Conservation (phyloP, 768 basidiomycete genomes). For the Nidularia sp. region DNA sequence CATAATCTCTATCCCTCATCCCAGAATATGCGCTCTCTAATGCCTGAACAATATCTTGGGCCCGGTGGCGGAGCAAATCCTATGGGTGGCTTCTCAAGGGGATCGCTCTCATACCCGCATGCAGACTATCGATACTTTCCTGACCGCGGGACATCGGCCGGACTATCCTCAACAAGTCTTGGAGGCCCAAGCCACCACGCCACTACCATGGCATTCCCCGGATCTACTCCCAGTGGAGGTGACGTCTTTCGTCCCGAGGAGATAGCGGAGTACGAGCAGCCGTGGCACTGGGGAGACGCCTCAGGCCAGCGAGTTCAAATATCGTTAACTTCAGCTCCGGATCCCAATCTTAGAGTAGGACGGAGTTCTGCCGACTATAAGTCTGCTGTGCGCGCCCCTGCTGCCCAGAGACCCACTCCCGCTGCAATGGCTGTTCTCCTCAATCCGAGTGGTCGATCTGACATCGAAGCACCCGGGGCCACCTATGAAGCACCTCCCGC, state of each 20-base stretch:
- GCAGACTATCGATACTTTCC: conserved; percentile 37
- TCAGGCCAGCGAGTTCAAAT: conserved; percentile 23
- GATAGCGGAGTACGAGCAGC: conserved; percentile 28
- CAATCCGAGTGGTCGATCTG: conserved; percentile 29
- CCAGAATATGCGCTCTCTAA: conserved; percentile 11
- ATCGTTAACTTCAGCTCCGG: neutral
- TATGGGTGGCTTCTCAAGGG: conserved; percentile 41
- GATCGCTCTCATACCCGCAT: conserved; percentile 43
- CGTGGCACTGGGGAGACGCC: conserved; percentile 18
- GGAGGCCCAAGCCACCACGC: conserved; percentile 31
- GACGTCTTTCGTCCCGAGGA: conserved; percentile 34
- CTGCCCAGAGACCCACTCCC: conserved; percentile 40
- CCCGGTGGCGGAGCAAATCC: conserved; percentile 26
- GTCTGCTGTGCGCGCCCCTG: conserved; percentile 26
- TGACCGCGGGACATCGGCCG: conserved; percentile 34
- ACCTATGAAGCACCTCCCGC: conserved; percentile 6
- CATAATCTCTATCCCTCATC: conserved; percentile 21
- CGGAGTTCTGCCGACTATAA: neutral
- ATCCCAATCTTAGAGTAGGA: neutral
- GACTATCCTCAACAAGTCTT: conserved; percentile 25
- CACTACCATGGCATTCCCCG: conserved; percentile 42
- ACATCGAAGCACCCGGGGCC: conserved; percentile 14
- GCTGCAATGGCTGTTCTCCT: conserved; percentile 43
- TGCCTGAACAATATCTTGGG: conserved; percentile 24
- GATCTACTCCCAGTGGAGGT: conserved; percentile 18